Base-by-base conservation (phyloP, 208 protist genomes). In the Crithidia acanthocephali region DNA sequence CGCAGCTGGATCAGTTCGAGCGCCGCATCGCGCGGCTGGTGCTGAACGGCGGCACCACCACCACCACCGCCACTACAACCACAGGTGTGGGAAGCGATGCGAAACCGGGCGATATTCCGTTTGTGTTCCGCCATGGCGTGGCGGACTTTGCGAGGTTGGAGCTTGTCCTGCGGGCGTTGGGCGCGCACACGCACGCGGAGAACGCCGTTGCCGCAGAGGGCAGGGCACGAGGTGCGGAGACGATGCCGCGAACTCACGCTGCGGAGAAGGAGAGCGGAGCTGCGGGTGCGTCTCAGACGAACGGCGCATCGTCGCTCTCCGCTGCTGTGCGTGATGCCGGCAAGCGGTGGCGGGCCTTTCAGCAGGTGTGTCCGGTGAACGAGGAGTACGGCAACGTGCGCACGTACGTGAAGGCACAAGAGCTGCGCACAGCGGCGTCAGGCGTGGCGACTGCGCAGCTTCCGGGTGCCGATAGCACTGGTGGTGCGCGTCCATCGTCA, bases 121-220 rank as follows among this genome's bases (percentile, higher is more conserved):
- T 87, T 22, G 79, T 92, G 23, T 66, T 94, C 20, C 75, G 84
- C 18, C 71, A 84, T 23, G 89, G 89, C 10, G 75, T 90, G n/a
- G 83, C 70, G 8, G 84, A 83, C 74, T 92, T 94, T 62, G 74
- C 74, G 7, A 72, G 64, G 15, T 40, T 94, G 59, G 89, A 94
- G 50, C 61, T 94, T 13, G 74, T 90, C 9, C 67, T 84, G 44
- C 44, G 53, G 45, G 56, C 52, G 52, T 10, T 68, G 55, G 20
- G n/a, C 57, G 44, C 51, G 25, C 33, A 42, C 69, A n/a, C 44
- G 15, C 3, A 10, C 22, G 3, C 20, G 28, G 60, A 66, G 2
- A 9, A 15, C 42, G 59, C 42, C 23, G 15, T 10, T 27, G 50
- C 20, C 23, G 73, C 25, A 25, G 32, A 30, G 5, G 59, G 52